A percentile compares a stretch with the other conserved stretches of the same genome.
phyloP scores from a whole-genome alignment of 257 asterid genomes.

The Plectranthus barbatus region DNA sequence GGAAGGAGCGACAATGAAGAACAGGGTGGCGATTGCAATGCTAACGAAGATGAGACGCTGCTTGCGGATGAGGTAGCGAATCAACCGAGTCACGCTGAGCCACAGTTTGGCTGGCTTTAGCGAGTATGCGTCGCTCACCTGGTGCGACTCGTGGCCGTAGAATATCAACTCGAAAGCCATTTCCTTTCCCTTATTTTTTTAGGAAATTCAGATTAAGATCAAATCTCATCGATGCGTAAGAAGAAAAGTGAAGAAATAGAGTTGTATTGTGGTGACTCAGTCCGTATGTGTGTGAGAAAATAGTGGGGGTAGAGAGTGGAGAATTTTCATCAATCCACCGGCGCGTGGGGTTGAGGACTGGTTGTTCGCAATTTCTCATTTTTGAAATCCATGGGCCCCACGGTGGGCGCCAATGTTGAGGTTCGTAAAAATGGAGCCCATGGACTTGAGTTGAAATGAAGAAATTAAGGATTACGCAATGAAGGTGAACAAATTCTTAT shows the following conservation, averaged over 20 bases:
- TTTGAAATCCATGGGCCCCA: too few relatives aligned
- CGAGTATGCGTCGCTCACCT: conserved; percentile 45
- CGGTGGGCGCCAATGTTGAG: too few relatives aligned
- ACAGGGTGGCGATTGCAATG: conserved; percentile 36
- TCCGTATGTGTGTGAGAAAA: too few relatives aligned
- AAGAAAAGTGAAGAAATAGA: not conserved
- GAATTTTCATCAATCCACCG: conserved; percentile 20
- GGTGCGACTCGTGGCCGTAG: conserved; percentile 79
- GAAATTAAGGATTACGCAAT: too few relatives aligned
- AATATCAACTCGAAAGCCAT: conserved; percentile 78
- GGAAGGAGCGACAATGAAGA: conserved; percentile 20
- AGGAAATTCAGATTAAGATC: not conserved
- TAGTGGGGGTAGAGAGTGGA: too few relatives aligned
- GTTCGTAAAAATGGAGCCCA: too few relatives aligned
- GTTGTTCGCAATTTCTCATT: too few relatives aligned
- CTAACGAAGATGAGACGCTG: conserved; percentile 56
- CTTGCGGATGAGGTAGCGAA: conserved; percentile 52
- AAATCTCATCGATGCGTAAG: not conserved
- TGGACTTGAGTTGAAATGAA: too few relatives aligned
- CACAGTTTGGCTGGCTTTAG: conserved; percentile 51
- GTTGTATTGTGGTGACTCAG: not conserved
- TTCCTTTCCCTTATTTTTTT: not conserved
- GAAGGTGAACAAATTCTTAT: too few relatives aligned
- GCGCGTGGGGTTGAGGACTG: conserved; percentile 21
- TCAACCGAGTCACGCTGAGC: conserved; percentile 32